A percentile compares a stretch with the other conserved stretches of the same genome.
These are phyloP conservation scores for Bodo saltans DNA, from an alignment of 78 protist genomes.

Conservation along the genomic window DNA sequence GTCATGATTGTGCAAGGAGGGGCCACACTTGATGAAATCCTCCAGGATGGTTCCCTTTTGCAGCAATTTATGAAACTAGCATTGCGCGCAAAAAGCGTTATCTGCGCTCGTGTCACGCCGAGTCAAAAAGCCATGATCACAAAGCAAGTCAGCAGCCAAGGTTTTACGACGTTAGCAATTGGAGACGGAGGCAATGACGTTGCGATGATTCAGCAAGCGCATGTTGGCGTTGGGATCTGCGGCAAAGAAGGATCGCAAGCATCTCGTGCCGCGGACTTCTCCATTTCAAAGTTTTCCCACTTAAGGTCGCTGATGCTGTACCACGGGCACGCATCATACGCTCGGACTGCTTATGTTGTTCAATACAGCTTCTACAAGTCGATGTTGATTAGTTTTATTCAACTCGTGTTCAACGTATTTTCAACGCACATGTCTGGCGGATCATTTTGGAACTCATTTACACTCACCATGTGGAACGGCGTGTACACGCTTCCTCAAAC, in stretches of 20 bases:
- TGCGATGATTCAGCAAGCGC: slow-evolving; percentile 61
- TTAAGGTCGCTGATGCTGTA: slow-evolving; percentile 68
- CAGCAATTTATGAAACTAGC: not conserved
- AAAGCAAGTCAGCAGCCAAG: not conserved
- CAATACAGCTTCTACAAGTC: slow-evolving; percentile 83
- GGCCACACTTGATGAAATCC: not conserved
- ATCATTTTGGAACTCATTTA: slow-evolving; percentile 62
- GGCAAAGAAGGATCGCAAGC: slow-evolving; percentile 66
- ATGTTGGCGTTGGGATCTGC: slow-evolving; percentile 77
- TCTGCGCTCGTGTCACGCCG: slow-evolving; percentile 19
- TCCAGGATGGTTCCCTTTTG: not conserved
- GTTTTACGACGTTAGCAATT: slow-evolving; percentile 32
- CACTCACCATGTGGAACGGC: slow-evolving; percentile 64
- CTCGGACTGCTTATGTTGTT: slow-evolving; percentile 52
- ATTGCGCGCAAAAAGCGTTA: not conserved
- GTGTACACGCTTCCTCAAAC: slow-evolving; percentile 69
- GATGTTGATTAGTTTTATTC: slow-evolving; percentile 62
- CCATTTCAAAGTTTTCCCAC: slow-evolving; percentile 58
- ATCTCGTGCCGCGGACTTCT: slow-evolving; percentile 60
- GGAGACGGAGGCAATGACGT: slow-evolving; percentile 83
- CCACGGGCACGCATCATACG: slow-evolving; percentile 76
- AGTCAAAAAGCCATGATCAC: not conserved
- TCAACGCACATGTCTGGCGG: slow-evolving; percentile 51
- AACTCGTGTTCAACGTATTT: slow-evolving; percentile 43
- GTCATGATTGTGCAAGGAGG: not conserved